Conservation (phyloP, 1,284 basidiomycete species). For the Austroboletus niveus region DNA sequence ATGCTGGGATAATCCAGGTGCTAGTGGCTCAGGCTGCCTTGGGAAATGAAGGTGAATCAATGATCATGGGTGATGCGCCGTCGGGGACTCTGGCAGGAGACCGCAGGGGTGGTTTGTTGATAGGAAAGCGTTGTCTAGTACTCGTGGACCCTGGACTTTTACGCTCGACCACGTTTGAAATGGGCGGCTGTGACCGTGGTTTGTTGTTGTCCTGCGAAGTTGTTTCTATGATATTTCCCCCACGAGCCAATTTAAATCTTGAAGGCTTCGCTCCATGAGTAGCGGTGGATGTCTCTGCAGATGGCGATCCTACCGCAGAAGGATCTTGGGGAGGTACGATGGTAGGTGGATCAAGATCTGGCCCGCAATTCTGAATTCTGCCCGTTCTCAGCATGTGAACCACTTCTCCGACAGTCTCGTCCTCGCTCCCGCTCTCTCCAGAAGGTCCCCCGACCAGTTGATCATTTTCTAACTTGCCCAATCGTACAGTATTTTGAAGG, state of each 20-base stretch:
- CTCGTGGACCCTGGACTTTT: constrained; percentile 7
- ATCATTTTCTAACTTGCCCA: constrained; percentile 59
- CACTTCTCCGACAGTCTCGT: constrained; percentile 50
- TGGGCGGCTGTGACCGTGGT: constrained; percentile 29
- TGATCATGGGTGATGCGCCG: constrained; percentile 4
- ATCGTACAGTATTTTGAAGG: constrained; percentile 54
- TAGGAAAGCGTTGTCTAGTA: constrained; percentile 12
- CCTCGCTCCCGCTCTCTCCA: constrained; percentile 59
- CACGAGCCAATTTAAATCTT: constrained; percentile 38
- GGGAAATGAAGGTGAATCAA: constrained; percentile 28
- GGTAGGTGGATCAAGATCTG: constrained; percentile 27
- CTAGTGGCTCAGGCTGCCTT: constrained; percentile 4
- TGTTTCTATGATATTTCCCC: constrained; percentile 1
- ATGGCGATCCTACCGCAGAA: background rate
- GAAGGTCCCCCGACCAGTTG: constrained; percentile 53
- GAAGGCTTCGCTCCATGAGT: constrained; percentile 24
- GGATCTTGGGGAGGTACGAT: background rate
- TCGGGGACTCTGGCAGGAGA: constrained; percentile 7
- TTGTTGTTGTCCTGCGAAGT: constrained; percentile 12
- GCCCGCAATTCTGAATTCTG: constrained; percentile 58
- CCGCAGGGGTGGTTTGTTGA: constrained; percentile 13
- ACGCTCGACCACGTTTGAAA: constrained; percentile 30
- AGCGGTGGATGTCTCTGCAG: background rate
- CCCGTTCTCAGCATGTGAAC: constrained; percentile 56
- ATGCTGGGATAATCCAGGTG: constrained; percentile 5